Evolutionary conservation across 75 land plant species (phyloP).

Genomic region (Picea sitchensis): DNA sequence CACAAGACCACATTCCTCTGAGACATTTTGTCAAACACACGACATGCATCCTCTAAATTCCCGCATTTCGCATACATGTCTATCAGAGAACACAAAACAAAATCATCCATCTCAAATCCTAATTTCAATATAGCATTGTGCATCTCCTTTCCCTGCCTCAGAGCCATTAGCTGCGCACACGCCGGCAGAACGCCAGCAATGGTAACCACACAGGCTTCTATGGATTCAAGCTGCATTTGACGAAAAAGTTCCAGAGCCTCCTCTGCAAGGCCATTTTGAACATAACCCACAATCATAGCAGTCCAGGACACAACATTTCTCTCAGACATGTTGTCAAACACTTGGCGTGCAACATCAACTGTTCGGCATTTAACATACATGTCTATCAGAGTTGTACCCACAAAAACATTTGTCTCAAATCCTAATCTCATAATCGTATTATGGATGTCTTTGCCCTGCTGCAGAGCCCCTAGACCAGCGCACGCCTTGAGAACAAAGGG

Average conservation of each 20-base stretch:
- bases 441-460: background rate
- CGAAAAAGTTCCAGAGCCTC: constrained; percentile 28
- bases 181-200: constrained; percentile 25
- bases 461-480: constrained; percentile 23
- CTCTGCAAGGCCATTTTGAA: constrained; percentile 19
- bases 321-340: constrained; percentile 8
- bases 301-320: constrained; percentile 27
- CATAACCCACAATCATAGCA: constrained; percentile 35
- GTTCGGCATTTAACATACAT: constrained; percentile 18
- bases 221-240: background rate
- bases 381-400: constrained; percentile 12
- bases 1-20: constrained; percentile 49
- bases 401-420: constrained; percentile 9
- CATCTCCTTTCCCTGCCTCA: constrained; percentile 20
- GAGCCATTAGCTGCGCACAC: constrained; percentile 19
- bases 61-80: constrained; percentile 56
- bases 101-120: constrained; percentile 31
- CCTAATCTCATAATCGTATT: background rate
- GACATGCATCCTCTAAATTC: constrained; percentile 16
- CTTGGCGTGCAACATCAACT: constrained; percentile 10
- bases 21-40: constrained; percentile 30
- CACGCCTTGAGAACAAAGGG: constrained; percentile 53
- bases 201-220: constrained; percentile 28
- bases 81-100: constrained; percentile 41
- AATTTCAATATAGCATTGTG: constrained; percentile 37